These are phyloP conservation scores for Chimonanthus praecox DNA, from an alignment of 164 flowering plant genomes.

Conservation along the genomic window DNA sequence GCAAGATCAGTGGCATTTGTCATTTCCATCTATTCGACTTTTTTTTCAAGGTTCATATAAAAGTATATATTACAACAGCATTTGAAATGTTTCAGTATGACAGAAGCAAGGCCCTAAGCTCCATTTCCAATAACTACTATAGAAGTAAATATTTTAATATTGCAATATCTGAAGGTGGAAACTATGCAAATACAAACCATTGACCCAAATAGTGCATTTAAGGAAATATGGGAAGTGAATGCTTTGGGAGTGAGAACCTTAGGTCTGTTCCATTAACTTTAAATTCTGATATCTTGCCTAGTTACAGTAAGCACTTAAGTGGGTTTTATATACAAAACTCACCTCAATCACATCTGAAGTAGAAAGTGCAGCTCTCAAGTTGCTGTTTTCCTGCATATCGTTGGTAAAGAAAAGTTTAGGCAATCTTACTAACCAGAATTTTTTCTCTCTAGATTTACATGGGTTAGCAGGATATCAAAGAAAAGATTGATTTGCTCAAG, in stretches of 20 bases:
- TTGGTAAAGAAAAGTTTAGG: conserved; percentile 2
- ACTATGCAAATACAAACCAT: not conserved
- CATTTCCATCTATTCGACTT: too few species aligned
- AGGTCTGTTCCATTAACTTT: too few species aligned
- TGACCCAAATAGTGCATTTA: not conserved
- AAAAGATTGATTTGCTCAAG: not conserved
- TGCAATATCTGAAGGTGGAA: not conserved
- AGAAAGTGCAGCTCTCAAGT: conserved; percentile 71
- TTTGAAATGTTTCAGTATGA: not conserved
- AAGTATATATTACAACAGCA: not conserved
- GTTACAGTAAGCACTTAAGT: too few species aligned
- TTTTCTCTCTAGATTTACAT: not conserved
- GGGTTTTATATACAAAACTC: conserved; percentile 1
- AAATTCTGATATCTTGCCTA: too few species aligned
- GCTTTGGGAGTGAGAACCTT: too few species aligned
- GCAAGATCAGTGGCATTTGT: too few species aligned
- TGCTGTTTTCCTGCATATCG: conserved; percentile 60
- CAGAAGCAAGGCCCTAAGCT: not conserved
- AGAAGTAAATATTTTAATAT: not conserved
- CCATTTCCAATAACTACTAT: not conserved
- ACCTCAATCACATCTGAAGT: conserved; percentile 86
- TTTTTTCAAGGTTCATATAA: not conserved
- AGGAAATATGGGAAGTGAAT: too few species aligned
- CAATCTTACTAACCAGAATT: not conserved
- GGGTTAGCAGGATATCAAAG: not conserved